These are phyloP conservation scores for Penicillium sp. DNA, from an alignment of 2,329 filamentous ascomycete species.

Conservation along the genomic window DNA sequence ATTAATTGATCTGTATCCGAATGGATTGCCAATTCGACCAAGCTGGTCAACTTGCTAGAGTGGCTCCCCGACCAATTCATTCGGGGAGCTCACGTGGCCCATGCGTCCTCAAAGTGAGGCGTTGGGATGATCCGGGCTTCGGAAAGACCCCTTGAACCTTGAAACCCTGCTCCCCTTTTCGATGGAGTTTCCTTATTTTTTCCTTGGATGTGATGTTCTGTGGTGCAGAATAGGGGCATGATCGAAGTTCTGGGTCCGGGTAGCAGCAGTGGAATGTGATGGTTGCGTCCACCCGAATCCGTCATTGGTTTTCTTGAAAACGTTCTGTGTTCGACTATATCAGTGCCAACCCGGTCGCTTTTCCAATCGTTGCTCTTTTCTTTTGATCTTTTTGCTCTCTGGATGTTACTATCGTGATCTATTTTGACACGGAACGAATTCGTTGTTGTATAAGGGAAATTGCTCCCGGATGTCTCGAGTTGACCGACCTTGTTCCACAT, in stretches of 20 bases:
- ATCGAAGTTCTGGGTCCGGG: conserved; percentile 15
- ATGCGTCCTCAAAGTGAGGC: conserved; percentile 27
- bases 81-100: conserved; percentile 21
- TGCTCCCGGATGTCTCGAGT: not conserved
- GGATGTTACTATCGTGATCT: not conserved
- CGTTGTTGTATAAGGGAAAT: not conserved
- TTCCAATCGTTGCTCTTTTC: conserved; percentile 18
- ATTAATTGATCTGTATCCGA: not conserved
- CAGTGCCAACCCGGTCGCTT: conserved; percentile 25
- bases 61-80: conserved; percentile 1
- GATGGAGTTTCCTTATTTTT: not conserved
- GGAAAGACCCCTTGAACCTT: conserved; percentile 5
- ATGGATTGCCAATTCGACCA: conserved; percentile 12
- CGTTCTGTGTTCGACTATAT: conserved; percentile 21
- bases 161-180: conserved; percentile 4
- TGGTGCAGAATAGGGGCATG: conserved; percentile 1
- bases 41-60: conserved; percentile 2
- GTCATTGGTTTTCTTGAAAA: conserved; percentile 22
- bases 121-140: conserved; percentile 2
- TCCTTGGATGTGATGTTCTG: not conserved
- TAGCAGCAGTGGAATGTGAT: conserved; percentile 30
- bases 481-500: not conserved
- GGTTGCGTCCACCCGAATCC: conserved; percentile 26
- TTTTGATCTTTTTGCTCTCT: conserved; percentile 11
- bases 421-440: not conserved